These are phyloP conservation scores for Penicillium aurantiogriseum DNA, from an alignment of 2,329 filamentous ascomycete species.

Conservation along the genomic window DNA sequence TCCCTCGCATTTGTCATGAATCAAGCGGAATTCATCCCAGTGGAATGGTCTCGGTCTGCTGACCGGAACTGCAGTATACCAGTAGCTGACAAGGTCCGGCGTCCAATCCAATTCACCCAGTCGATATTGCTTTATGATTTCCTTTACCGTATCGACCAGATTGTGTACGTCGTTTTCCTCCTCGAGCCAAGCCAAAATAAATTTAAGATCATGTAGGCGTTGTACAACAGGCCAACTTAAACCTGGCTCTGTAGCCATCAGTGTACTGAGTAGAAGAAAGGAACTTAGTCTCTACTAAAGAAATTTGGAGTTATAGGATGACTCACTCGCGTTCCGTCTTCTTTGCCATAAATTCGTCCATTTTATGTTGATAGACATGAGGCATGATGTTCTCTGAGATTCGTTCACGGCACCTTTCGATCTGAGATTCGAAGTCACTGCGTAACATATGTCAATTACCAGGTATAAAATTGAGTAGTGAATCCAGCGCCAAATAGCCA, in stretches of 20 bases:
- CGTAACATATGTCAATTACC: background rate
- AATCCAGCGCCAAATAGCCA: background rate
- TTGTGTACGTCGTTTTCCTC: background rate
- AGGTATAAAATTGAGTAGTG: background rate
- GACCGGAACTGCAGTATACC: constrained; percentile 1
- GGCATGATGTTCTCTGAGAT: constrained; percentile 7
- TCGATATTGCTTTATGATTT: background rate
- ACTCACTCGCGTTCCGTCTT: background rate
- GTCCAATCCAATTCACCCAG: background rate
- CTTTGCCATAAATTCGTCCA: background rate
- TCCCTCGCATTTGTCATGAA: background rate
- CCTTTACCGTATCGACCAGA: background rate
- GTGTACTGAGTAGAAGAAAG: background rate
- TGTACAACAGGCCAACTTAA: background rate
- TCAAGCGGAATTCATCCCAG: background rate
- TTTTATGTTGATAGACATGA: background rate
- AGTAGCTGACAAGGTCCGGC: constrained; percentile 1
- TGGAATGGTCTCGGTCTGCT: background rate
- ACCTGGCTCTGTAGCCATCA: background rate
- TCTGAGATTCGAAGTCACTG: constrained; percentile 1
- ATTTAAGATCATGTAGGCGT: background rate
- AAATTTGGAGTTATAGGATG: background rate
- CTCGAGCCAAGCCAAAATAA: background rate
- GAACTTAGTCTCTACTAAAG: background rate
- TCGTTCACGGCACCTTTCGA: background rate